phyloP scores from a whole-genome alignment of 306 rosid genomes.

The Malus orientalis region DNA sequence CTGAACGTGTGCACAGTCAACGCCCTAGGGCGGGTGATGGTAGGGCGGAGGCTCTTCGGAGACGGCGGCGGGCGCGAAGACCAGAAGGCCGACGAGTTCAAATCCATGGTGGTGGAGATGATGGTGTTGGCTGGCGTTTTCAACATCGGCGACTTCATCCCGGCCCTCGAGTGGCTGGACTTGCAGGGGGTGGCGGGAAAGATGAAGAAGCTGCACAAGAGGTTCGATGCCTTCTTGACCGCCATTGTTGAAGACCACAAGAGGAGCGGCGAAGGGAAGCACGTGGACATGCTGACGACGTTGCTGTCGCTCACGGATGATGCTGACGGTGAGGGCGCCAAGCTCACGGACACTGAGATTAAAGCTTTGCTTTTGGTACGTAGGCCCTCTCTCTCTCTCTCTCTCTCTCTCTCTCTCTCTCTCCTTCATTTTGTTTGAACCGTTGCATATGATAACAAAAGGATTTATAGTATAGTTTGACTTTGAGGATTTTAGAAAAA shows the following conservation, averaged over 20 bases:
- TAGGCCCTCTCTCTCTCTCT: neutral
- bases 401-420: neutral
- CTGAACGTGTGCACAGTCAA: slow-evolving; percentile 59
- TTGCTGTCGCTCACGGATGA: slow-evolving; percentile 40
- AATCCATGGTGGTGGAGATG: slow-evolving; percentile 57
- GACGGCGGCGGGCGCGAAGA: slow-evolving; percentile 36
- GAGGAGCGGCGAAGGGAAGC: slow-evolving; percentile 10
- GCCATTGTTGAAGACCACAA: slow-evolving; percentile 50
- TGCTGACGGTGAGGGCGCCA: slow-evolving; percentile 29
- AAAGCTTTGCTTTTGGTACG: slow-evolving; percentile 65
- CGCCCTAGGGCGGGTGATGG: slow-evolving; percentile 52
- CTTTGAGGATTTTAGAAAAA: too few species aligned
- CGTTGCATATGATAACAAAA: neutral
- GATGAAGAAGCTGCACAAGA: slow-evolving; percentile 55
- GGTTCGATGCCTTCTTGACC: slow-evolving; percentile 52
- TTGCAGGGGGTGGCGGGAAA: slow-evolving; percentile 49
- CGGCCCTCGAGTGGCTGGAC: slow-evolving; percentile 55
- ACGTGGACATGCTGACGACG: slow-evolving; percentile 40
- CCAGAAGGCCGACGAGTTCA: slow-evolving; percentile 50
- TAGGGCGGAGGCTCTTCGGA: slow-evolving; percentile 55
- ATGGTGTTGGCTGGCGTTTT: slow-evolving; percentile 63
- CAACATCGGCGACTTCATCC: slow-evolving; percentile 67
- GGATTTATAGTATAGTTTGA: neutral
- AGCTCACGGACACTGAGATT: slow-evolving; percentile 51
- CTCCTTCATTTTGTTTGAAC: neutral